Conservation (phyloP, 2,329 filamentous ascomycete species). For the Metarhizium rileyi region DNA sequence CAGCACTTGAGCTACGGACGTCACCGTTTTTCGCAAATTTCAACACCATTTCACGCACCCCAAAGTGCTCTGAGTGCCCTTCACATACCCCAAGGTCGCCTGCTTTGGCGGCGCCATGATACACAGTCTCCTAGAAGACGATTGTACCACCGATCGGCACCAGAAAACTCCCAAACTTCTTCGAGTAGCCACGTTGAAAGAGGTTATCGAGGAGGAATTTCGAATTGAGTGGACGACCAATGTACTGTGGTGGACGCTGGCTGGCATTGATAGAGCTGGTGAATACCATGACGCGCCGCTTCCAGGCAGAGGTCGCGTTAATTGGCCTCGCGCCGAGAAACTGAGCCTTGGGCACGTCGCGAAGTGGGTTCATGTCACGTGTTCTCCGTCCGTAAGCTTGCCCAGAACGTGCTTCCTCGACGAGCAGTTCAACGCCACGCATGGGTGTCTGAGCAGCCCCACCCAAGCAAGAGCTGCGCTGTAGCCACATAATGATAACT, state of each 20-base stretch:
- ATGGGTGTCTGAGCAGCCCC: too few species aligned
- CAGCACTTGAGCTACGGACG: slow-evolving; percentile 1
- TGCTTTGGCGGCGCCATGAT: slow-evolving; percentile 54
- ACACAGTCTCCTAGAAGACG: slow-evolving; percentile 7
- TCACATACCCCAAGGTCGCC: slow-evolving; percentile 82
- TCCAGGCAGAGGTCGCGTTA: slow-evolving; percentile 31
- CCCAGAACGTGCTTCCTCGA: too few species aligned
- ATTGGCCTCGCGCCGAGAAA: slow-evolving; percentile 19
- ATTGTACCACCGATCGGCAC: slow-evolving; percentile 5
- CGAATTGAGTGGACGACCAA: neutral
- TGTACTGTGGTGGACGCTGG: neutral
- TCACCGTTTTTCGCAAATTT: neutral
- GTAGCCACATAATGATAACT: too few species aligned
- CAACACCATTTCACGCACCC: slow-evolving; percentile 42
- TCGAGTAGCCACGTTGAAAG: slow-evolving; percentile 7
- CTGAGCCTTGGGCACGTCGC: slow-evolving; percentile 13
- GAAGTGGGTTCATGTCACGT: slow-evolving; percentile 19
- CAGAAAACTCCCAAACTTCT: slow-evolving; percentile 5
- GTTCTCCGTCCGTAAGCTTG: too few species aligned
- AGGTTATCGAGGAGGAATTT: neutral
- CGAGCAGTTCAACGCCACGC: too few species aligned
- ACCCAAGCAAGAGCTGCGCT: too few species aligned
- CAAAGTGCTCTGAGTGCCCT: slow-evolving; percentile 61
- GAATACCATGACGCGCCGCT: slow-evolving; percentile 23
- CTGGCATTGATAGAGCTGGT: slow-evolving; percentile 7